A percentile compares a stretch with the other conserved stretches of the same genome.
These are phyloP conservation scores for Leccinum ochraceum DNA, from an alignment of 768 basidiomycete species.

Conservation along the genomic window DNA sequence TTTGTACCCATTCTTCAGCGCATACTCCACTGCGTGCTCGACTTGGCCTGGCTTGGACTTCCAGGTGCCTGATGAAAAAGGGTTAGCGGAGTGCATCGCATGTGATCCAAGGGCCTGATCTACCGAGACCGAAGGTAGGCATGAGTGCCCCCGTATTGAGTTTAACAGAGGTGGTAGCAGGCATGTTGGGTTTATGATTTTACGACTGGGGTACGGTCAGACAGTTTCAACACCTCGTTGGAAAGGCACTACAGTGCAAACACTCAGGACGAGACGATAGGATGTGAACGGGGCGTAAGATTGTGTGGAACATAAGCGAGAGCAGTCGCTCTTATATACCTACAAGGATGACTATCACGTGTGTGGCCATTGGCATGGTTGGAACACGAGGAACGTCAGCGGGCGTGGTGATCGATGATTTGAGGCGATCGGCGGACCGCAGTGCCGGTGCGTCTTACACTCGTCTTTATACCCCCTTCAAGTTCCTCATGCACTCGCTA, in stretches of 20 bases:
- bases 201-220: background rate
- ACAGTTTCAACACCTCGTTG: background rate
- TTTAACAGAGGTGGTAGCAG: slow-evolving; percentile 48
- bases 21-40: slow-evolving; percentile 70
- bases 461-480: slow-evolving; percentile 6
- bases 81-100: background rate
- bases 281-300: too few relatives aligned
- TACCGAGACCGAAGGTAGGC: slow-evolving; percentile 72
- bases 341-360: too few relatives aligned
- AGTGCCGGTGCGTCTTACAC: too few relatives aligned
- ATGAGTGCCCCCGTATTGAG: slow-evolving; percentile 80
- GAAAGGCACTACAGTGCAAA: too few relatives aligned
- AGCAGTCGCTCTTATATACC: too few relatives aligned
- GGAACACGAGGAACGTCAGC: too few relatives aligned
- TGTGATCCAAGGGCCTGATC: slow-evolving; percentile 8
- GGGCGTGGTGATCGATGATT: too few relatives aligned
- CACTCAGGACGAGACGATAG: too few relatives aligned
- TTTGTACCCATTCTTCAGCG: slow-evolving; percentile 73
- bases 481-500: background rate
- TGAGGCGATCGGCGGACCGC: too few relatives aligned
- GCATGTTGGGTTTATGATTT: slow-evolving; percentile 40
- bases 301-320: too few relatives aligned
- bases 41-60: slow-evolving; percentile 71
- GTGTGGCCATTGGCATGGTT: too few relatives aligned
- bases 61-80: slow-evolving; percentile 65